Percentiles rank a stretch among this genome's conserved stretches.
phyloP scores from a whole-genome alignment of 1,139 yeast species.

The Suhomyces taliae region DNA sequence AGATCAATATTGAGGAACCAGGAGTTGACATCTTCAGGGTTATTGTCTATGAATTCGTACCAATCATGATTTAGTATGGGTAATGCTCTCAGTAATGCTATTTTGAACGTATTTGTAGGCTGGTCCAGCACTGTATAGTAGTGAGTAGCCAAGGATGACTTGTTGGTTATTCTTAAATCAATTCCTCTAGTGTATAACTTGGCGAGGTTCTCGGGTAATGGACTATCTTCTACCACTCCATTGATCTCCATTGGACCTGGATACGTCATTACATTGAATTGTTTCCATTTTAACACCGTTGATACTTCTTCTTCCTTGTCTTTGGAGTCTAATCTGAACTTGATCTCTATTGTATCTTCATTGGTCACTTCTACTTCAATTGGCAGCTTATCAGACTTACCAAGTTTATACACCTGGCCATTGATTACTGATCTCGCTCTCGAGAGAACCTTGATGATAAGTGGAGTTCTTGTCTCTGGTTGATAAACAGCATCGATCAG shows the following conservation, averaged over 20 bases:
- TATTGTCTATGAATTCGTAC: conserved; percentile 15
- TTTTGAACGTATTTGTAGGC: conserved; percentile 7
- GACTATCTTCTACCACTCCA: conserved; percentile 2
- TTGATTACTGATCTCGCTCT: conserved; percentile 34
- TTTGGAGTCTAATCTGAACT: conserved; percentile 18
- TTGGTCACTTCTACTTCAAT: conserved; percentile 18
- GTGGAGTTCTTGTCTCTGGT: conserved; percentile 17
- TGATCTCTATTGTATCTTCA: conserved; percentile 18
- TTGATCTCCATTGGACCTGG: conserved; percentile 6
- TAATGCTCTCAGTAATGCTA: conserved; percentile 28
- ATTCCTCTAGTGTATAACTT: conserved; percentile 15
- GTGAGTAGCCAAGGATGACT: conserved; percentile 27
- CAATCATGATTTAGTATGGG: conserved; percentile 29
- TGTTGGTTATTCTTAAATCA: conserved; percentile 25
- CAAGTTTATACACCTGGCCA: conserved; percentile 25
- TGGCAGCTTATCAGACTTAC: conserved; percentile 19
- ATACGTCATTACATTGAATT: conserved; percentile 19
- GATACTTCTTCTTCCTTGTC: conserved; percentile 15
- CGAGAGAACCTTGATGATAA: conserved; percentile 27
- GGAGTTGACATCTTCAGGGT: conserved; percentile 14
- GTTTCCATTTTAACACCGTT: conserved; percentile 25
- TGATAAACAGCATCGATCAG: conserved; percentile 9
- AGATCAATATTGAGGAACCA: conserved; percentile 25
- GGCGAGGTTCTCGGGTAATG: background rate
- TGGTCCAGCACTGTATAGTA: conserved; percentile 18